Conservation (phyloP, 176 grass and related monocot genomes). For the Zizania latifolia region DNA sequence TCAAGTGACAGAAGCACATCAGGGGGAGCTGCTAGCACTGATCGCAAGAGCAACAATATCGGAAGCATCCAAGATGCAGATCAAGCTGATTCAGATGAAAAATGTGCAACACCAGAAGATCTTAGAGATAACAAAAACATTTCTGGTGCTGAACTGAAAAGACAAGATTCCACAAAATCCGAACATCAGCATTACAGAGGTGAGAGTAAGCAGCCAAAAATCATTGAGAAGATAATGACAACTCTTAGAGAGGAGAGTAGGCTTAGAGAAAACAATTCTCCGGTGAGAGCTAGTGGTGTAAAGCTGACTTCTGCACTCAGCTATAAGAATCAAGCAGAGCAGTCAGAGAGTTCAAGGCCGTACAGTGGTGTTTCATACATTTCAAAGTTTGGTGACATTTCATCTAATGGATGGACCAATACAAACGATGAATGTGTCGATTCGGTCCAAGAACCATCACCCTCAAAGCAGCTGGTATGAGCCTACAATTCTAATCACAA, state of each 20-base stretch:
- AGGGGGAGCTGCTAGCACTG: conserved; percentile 30
- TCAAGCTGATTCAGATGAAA: conserved; percentile 12
- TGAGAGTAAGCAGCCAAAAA: conserved; percentile 73
- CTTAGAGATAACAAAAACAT: conserved; percentile 32
- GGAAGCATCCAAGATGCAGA: conserved; percentile 29
- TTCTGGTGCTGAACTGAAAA: conserved; percentile 32
- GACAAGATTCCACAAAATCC: conserved; percentile 54
- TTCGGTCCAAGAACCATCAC: conserved; percentile 41
- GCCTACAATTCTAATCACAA: not conserved
- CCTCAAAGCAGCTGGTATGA: conserved; percentile 70
- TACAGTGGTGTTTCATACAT: conserved; percentile 21
- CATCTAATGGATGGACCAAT: conserved; percentile 31
- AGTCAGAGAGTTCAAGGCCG: conserved; percentile 42
- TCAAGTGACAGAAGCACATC: conserved; percentile 59
- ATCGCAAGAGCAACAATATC: conserved; percentile 31
- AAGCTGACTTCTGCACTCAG: conserved; percentile 33
- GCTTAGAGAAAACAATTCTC: conserved; percentile 64
- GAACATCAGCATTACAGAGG: conserved; percentile 45
- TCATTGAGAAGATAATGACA: conserved; percentile 70
- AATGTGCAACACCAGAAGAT: conserved; percentile 35
- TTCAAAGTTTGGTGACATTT: conserved; percentile 50
- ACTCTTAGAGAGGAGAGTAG: conserved; percentile 66
- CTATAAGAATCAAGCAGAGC: conserved; percentile 44
- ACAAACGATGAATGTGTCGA: conserved; percentile 40
- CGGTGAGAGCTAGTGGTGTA: conserved; percentile 39